Evolutionary conservation across 495 filamentous ascomycete genomes (phyloP).

Genomic region (Talaromyces trachyspermus): DNA sequence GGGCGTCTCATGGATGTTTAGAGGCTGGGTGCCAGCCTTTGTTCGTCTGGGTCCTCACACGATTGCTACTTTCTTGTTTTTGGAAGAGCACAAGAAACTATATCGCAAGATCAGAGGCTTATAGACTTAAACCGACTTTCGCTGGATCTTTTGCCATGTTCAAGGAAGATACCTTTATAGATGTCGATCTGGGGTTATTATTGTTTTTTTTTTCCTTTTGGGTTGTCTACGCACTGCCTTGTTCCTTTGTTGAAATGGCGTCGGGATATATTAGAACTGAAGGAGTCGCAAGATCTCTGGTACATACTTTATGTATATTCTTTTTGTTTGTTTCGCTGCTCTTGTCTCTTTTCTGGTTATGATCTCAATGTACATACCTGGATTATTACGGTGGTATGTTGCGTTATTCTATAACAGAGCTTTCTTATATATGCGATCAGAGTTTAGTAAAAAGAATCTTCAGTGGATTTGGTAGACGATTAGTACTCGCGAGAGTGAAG

Average conservation of each 20-base stretch:
- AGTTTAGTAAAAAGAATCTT: no score
- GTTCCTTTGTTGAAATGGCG: conserved; percentile 11
- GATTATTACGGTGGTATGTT: no score
- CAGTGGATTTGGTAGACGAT: no score
- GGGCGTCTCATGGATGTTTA: conserved; percentile 84
- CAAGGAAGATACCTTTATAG: neutral
- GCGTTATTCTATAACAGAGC: no score
- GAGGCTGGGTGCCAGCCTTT: conserved; percentile 97
- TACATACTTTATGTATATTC: conserved; percentile 10
- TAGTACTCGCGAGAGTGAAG: no score
- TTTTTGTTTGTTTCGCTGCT: conserved; percentile 5
- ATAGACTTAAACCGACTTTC: conserved; percentile 2
- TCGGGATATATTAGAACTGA: conserved; percentile 10
- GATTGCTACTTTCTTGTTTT: conserved; percentile 87
- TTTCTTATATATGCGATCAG: no score
- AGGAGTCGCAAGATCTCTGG: conserved; percentile 11
- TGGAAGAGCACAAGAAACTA: conserved; percentile 68
- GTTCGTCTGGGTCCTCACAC: conserved; percentile 89
- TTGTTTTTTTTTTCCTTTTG: conserved; percentile 5
- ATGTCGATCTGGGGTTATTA: neutral
- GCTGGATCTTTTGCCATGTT: neutral
- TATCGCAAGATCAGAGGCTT: conserved; percentile 42
- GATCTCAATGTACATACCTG: neutral
- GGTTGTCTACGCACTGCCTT: neutral
- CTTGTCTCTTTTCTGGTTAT: conserved; percentile 1